Evolutionary conservation across 2,329 filamentous ascomycete genomes (phyloP).

Genomic region (Coleophoma cylindrospora): DNA sequence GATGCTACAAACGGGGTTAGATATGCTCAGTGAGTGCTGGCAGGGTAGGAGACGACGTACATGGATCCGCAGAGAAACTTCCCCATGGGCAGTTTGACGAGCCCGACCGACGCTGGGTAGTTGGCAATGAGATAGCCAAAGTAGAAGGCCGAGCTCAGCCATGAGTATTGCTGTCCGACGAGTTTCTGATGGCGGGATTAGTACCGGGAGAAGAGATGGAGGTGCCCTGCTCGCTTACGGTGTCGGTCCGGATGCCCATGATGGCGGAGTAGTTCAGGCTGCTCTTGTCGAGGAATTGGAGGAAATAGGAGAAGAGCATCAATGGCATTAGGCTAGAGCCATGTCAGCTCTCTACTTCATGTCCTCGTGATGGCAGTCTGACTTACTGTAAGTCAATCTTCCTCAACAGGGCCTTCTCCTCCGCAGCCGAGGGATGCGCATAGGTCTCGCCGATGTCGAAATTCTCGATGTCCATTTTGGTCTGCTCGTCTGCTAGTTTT

Average conservation of each 20-base stretch:
- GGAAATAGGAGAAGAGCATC: conserved; percentile 48
- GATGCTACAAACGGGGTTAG: conserved; percentile 4
- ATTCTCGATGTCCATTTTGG: not conserved
- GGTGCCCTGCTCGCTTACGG: conserved; percentile 38
- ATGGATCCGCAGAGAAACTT: conserved; percentile 22
- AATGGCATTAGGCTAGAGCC: conserved; percentile 41
- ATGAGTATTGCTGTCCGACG: conserved; percentile 44
- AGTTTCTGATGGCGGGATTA: conserved; percentile 19
- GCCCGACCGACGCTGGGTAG: conserved; percentile 21
- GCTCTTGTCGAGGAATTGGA: conserved; percentile 59
- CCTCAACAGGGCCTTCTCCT: conserved; percentile 24
- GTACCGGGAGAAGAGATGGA: not conserved
- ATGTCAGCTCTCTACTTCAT: conserved; percentile 9
- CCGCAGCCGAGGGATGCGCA: not conserved
- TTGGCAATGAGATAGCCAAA: conserved; percentile 28
- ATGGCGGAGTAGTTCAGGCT: conserved; percentile 42
- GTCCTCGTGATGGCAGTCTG: too few relatives aligned
- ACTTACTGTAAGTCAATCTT: conserved; percentile 42
- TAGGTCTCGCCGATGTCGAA: not conserved
- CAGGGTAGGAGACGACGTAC: not conserved
- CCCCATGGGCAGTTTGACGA: conserved; percentile 29
- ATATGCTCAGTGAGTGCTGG: not conserved
- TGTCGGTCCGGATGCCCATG: conserved; percentile 40
- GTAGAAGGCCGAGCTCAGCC: conserved; percentile 21
- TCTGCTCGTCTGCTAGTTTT: not conserved